Conservation (phyloP, 2,329 filamentous ascomycete genomes). For the Pseudocercospora macadamiae region DNA sequence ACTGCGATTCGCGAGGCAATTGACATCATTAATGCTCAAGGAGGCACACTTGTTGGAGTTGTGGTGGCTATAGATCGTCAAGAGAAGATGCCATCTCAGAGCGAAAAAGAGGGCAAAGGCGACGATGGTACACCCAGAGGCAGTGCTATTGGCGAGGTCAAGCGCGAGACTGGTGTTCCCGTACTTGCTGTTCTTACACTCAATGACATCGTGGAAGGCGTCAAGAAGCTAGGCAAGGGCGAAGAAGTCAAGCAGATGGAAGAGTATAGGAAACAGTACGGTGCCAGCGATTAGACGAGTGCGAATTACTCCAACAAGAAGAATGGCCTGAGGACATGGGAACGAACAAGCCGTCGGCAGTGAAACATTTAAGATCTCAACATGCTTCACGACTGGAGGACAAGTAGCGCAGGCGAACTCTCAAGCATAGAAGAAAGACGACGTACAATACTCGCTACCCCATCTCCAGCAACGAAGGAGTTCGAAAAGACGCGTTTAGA, state of each 20-base stretch:
- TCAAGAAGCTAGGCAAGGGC: conserved; percentile 48
- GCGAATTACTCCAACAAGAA: background rate
- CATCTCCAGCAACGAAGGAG: too few species aligned
- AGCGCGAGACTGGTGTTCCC: conserved; percentile 79
- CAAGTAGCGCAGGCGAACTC: too few species aligned
- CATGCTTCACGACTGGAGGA: too few species aligned
- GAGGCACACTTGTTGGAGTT: conserved; percentile 82
- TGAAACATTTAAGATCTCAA: too few species aligned
- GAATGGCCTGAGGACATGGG: too few species aligned
- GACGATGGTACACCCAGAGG: conserved; percentile 70
- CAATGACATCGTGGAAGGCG: conserved; percentile 68
- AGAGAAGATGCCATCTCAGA: conserved; percentile 71
- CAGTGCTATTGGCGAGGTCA: conserved; percentile 84
- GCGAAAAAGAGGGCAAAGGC: conserved; percentile 44
- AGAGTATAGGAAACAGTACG: conserved; percentile 64
- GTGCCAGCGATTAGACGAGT: conserved; percentile 32
- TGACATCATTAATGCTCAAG: conserved; percentile 81
- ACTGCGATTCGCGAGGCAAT: conserved; percentile 94
- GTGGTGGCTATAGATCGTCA: conserved; percentile 85
- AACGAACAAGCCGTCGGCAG: too few species aligned
- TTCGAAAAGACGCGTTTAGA: too few species aligned
- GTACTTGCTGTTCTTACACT: conserved; percentile 83
- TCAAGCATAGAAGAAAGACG: too few species aligned
- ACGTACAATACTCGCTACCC: too few species aligned
- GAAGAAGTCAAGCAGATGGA: conserved; percentile 62